These are phyloP conservation scores for Cryptococcus amylolentus DNA, from an alignment of 1,284 basidiomycete species.

Conservation along the genomic window DNA sequence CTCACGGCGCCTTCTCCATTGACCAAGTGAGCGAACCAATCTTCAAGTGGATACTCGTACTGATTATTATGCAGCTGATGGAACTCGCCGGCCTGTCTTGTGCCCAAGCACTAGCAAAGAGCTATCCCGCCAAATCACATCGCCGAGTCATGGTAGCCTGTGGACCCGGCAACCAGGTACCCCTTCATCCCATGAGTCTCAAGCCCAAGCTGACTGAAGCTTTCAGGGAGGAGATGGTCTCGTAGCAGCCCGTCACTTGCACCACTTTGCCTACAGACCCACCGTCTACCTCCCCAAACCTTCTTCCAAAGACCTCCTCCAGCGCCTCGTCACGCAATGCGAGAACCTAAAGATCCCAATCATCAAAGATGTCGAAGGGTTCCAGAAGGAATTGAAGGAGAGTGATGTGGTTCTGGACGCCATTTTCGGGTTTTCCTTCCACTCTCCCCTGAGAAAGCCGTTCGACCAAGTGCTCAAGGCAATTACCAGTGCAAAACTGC, in stretches of 20 bases:
- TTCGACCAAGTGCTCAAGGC: conserved; percentile 73
- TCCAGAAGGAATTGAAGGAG: conserved; percentile 56
- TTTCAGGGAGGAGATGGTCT: conserved; percentile 85
- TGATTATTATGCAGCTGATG: conserved; percentile 62
- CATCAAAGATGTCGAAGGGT: conserved; percentile 57
- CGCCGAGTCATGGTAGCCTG: conserved; percentile 83
- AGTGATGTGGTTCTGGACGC: conserved; percentile 89
- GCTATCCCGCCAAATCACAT: conserved; percentile 66
- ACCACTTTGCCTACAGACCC: conserved; percentile 82
- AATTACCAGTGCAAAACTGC: conserved; percentile 62
- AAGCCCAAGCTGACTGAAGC: neutral
- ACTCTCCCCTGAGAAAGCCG: conserved; percentile 78
- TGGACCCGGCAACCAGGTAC: conserved; percentile 85
- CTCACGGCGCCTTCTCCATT: conserved; percentile 78
- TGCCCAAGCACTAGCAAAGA: conserved; percentile 77
- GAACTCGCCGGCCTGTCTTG: conserved; percentile 96
- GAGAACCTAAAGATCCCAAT: conserved; percentile 77
- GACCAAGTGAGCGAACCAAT: conserved; percentile 63
- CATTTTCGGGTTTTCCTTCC: conserved; percentile 97
- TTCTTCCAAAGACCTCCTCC: conserved; percentile 72
- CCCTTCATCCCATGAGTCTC: neutral
- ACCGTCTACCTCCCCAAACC: conserved; percentile 91
- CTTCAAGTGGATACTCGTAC: neutral
- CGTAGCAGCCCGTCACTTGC: conserved; percentile 90
- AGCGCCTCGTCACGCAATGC: conserved; percentile 82